Percentiles rank a stretch among this genome's conserved stretches.
phyloP scores from a whole-genome alignment of 73 alveolate species.

The Tetrahymena elliotti region DNA sequence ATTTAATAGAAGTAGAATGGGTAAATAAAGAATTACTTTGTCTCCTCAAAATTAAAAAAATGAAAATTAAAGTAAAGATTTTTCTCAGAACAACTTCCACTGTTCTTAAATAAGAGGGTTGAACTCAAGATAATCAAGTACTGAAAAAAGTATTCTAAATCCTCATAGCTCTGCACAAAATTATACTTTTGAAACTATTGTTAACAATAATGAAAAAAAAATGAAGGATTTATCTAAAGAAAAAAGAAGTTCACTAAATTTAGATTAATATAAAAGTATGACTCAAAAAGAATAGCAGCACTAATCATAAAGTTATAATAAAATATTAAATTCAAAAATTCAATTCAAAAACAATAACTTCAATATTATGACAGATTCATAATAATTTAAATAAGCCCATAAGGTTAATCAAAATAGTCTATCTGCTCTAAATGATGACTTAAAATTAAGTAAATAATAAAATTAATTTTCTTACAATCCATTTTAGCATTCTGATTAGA shows the following conservation, averaged over 20 bases:
- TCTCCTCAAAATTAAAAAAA: not conserved
- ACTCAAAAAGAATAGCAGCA: not conserved
- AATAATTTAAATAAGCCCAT: no score
- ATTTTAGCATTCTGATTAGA: not conserved
- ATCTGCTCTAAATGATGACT: no score
- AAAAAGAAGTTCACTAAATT: not conserved
- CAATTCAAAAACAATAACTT: no score
- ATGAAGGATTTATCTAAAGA: not conserved
- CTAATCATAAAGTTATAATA: not conserved
- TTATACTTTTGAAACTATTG: not conserved
- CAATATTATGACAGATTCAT: no score
- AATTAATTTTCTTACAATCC: no score
- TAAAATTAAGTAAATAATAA: no score
- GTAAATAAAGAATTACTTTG: not conserved
- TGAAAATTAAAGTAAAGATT: not conserved
- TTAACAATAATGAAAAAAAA: not conserved
- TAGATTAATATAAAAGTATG: not conserved
- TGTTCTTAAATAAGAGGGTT: not conserved
- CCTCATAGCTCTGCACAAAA: not conserved
- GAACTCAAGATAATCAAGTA: not conserved
- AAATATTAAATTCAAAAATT: no score
- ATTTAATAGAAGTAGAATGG: not conserved
- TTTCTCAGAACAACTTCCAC: not conserved
- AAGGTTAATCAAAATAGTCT: not conserved
- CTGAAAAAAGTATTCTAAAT: not conserved